A percentile compares a stretch with the other conserved stretches of the same genome.
Evolutionary conservation across 495 filamentous ascomycete species (phyloP).

Genomic region (Friedmanniomyces endolithicus): DNA sequence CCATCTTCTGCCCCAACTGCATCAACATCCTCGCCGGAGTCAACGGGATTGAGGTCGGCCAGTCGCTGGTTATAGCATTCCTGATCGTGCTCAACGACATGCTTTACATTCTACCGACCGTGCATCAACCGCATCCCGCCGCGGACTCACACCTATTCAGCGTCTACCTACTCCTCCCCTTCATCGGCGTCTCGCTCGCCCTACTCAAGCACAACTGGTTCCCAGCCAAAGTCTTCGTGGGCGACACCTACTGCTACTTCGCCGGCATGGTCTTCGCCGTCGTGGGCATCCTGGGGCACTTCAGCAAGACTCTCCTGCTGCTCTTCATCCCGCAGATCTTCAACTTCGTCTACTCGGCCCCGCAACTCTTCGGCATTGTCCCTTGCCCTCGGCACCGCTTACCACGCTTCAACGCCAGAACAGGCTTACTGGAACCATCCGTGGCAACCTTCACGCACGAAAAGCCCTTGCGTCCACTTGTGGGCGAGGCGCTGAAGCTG

Average conservation of each 20-base stretch:
- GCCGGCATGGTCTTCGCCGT: conserved; percentile 98
- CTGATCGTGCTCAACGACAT: conserved; percentile 74
- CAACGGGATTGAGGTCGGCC: conserved; percentile 91
- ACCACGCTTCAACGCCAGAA: conserved; percentile 72
- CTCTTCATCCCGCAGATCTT: conserved; percentile 88
- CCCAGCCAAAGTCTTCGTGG: conserved; percentile 87
- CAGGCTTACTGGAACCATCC: conserved; percentile 72
- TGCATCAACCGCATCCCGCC: conserved; percentile 67
- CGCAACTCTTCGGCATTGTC: conserved; percentile 78
- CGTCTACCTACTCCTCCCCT: conserved; percentile 85
- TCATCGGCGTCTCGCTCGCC: conserved; percentile 80
- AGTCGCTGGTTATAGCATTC: conserved; percentile 80
- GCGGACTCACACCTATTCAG: conserved; percentile 94
- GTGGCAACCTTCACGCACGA: conserved; percentile 59
- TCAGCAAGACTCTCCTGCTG: conserved; percentile 89
- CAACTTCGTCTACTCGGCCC: conserved; percentile 88
- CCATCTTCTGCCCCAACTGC: conserved; percentile 93
- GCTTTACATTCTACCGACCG: conserved; percentile 54
- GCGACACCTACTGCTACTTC: conserved; percentile 99
- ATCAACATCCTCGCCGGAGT: conserved; percentile 98
- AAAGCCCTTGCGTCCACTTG: conserved; percentile 49
- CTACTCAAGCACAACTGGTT: conserved; percentile 92
- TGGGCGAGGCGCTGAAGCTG: conserved; percentile 49
- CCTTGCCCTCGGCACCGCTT: conserved; percentile 87
- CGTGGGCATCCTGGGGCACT: conserved; percentile 91